Percentiles rank a stretch among this genome's conserved stretches.
Evolutionary conservation across 1,284 basidiomycete genomes (phyloP).

Genomic region (Marasmius tenuissimus): DNA sequence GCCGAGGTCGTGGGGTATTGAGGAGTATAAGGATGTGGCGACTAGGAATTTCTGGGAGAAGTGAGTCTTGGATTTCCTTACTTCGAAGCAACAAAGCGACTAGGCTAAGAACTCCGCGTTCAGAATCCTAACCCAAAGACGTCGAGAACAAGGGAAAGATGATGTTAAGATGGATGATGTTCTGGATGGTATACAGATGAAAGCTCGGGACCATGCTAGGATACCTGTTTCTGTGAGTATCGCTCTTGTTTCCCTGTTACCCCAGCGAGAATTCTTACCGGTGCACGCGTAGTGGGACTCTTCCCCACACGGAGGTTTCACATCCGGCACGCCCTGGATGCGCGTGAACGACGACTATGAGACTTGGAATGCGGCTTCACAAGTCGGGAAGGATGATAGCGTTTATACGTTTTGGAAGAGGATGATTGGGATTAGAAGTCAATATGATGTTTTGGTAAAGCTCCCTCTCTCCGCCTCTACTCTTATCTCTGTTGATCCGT

Average conservation of each 20-base stretch:
- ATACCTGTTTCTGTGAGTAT: conserved; percentile 59
- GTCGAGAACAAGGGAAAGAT: conserved; percentile 31
- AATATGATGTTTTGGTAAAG: conserved; percentile 52
- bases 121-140: conserved; percentile 41
- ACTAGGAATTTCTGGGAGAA: conserved; percentile 49
- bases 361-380: conserved; percentile 58
- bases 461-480: background rate
- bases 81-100: background rate
- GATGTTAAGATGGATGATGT: conserved; percentile 61
- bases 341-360: conserved; percentile 69
- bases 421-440: conserved; percentile 53
- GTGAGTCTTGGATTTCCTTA: conserved; percentile 25
- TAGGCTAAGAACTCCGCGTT: background rate
- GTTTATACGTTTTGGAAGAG: conserved; percentile 62
- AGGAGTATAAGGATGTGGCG: conserved; percentile 72
- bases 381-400: conserved; percentile 47
- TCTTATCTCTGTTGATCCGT: conserved; percentile 3
- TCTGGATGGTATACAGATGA: conserved; percentile 53
- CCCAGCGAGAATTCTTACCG: background rate
- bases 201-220: conserved; percentile 72
- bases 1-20: conserved; percentile 63
- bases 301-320: conserved; percentile 62
- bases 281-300: conserved; percentile 55
- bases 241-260: background rate
- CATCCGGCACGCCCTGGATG: conserved; percentile 72